Base-by-base conservation (phyloP, 177 flowering plant species). In the Telopea speciosissima region DNA sequence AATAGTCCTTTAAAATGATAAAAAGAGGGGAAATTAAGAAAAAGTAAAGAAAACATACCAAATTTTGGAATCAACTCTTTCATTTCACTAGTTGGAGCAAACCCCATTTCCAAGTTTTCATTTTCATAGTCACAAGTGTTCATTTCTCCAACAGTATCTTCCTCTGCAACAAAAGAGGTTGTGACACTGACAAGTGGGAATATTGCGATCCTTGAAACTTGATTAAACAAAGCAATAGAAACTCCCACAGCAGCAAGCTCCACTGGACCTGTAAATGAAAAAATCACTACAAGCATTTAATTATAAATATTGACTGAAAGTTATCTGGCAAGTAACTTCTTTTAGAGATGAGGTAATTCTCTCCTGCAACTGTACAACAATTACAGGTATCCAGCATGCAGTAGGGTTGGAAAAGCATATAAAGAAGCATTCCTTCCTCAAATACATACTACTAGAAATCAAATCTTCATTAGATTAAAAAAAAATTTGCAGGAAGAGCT, bases 161-260 rank as follows among this genome's bases (percentile, higher is more conserved):
- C 85, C 70, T 84, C 87, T 23, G 85, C 87, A 24, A 80, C 87
- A 70, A 82, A 79, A 52, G 87, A 82, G 44, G 87, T 82, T 54
- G 87, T 84, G 24, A 84, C 68, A 76, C 85, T 82, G 14, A 82
- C 85, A 42, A 84, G 77, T 28, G 87, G 87, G 63, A 84, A 84
- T 63, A 84, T 84, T 61, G 87, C 78, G 54, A 84, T 74, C 62
- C 82, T 73, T 24, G 85, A 84, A 8, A 69, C 83, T 77, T 84
- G 87, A 69, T 82, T 84, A 70, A 84, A 84, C 54, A 84, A 52
- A 21, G 87, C 85, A 75, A 84, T 82, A 44, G 87, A 65, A 63
- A 82, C 85, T 70, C 87, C 87, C 9, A 84, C 87, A 66, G 85
- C 82, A 63, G 87, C 87, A 70, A 82, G 83, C 74, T 84, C 82